Base-by-base conservation (phyloP, 73 alveolate species). In the Blepharisma stoltei region DNA sequence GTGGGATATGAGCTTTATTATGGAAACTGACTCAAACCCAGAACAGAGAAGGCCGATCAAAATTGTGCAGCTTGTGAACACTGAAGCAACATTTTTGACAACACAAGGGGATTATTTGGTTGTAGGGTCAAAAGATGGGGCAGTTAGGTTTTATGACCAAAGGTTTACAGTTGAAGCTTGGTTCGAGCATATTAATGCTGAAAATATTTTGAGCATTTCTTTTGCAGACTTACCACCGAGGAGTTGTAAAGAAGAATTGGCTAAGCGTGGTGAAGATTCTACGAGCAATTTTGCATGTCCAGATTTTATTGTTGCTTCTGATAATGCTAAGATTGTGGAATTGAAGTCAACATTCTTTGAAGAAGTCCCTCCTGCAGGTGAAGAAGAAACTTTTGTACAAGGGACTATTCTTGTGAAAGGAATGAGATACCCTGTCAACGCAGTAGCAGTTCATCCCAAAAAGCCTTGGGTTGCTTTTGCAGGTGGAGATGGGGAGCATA, bases 1-100 rank as follows among this genome's bases (percentile, higher is more conserved):
- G 27, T 96, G 99, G 99, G 99, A 94, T 86, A 91, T 96, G 6
- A 92, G 98, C 67, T 86, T 96, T 54, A 94, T 96, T 81, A 89
- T 93, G 25, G 99, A 96, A 66, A 98, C 95, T 65, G 96, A 91
- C 73, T 98, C 94, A 37, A 89, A 91, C 67, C 95, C 98, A 20
- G 95, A 96, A 86, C 96, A 92, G 71, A 92, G 98, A 85, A 88
- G 99, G 78, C 94, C 93, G 9, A 96, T 95, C 71, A 96, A 96
- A 80, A 88, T 95, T 21, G 99, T 96, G 11, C 90, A 91, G 67
- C 80, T 96, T 21, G 87, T 92, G 83, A 83, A 91, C 78, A 88
- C 85, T 78, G 84, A 95, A 60, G 95, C 95, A 50, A 88, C 93
- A 76, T 87, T 92, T 67, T 88, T 96, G 81, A 95, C 95, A 38